Evolutionary conservation across 768 basidiomycete genomes (phyloP), one percentile per base, ranked within the genome.

Genomic region (Hydnum rufescens): DNA sequence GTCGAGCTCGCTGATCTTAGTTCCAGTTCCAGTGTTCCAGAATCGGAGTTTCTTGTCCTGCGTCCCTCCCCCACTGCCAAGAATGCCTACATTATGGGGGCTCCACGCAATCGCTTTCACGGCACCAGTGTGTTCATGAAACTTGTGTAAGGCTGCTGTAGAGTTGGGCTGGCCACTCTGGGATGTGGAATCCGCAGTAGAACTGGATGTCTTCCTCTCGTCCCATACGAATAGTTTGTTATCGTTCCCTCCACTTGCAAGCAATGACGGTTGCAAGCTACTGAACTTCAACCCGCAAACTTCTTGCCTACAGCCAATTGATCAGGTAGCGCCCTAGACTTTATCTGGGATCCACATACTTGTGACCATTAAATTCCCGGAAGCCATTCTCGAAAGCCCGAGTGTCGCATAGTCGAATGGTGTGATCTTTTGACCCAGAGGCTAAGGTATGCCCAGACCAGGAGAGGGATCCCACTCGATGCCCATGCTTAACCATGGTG

Each of bases 201-300:
- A 13, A 8, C 8, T 47, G 44, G 8, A 25, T 8, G 26, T 13
- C 31, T 32, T 32, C 50, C 84, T 72, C 52, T 88, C 67, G 62
- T 96, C 90, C 87, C 92, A 99, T 51, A 99, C 89, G 60, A 87
- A 89, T 18, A 99, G 85, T 68, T 96, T 96, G 67, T 99, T 99
- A 66, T 99, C 93, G 63, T 99, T 99, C 0, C 93, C 93, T 2
- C 93, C 93, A 58, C 83, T 88, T 2, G 93, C 93, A 3, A 99
- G 74, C 29, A 72, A 72, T 4, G 78, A 78, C 4, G 72, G 70
- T 26, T 69, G 70, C 29, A 62, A 59, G 8, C 73, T 70, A 60
- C 81, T 89, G 93, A 92, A 99, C 54, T 85, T 81, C 42, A 99
- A 66, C 2, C 93, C 93, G 63, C 93, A 99, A 1, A 99, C 90